Evolutionary conservation across 768 basidiomycete species (phyloP), one percentile per base, ranked within the genome.

Genomic region (Tulasnella sp.): DNA sequence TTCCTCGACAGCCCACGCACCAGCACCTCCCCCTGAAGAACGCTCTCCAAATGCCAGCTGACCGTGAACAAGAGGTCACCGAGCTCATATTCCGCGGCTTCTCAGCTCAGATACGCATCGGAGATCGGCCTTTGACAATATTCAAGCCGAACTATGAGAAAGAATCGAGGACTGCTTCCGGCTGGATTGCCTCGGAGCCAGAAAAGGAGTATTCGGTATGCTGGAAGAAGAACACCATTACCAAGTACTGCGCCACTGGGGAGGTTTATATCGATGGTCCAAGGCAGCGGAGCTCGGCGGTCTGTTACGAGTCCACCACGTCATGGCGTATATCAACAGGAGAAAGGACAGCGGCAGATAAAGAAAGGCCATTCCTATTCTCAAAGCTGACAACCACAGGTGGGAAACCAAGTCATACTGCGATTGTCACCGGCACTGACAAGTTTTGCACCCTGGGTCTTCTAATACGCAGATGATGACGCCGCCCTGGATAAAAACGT

Each of bases 121-220:
- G 64, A 14, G 64, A 69, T 37, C 64, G 64, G 64, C 64, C 64
- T 18, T 20, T 69, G 18, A 69, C 31, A 31, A 69, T 69, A 31
- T 69, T 37, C 12, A 37, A 69, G 14, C 64, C 64, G 16, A 7
- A 37, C 11, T 69, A 37, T 12, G 64, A 69, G 31, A 14, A 69
- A 37, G 18, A 37, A 6, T 37, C 16, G 20, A 69, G 34, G 34
- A 69, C 64, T 31, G 64, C 64, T 31, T 69, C 64, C 8, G 64
- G 64, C 14, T 69, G 64, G 64, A 69, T 69, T 20, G 64, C 64
- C 12, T 69, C 64, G 31, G 31, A 69, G 31, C 64, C 64, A 69
- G 64, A 18, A 34, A 22, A 69, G 64, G 64, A 69, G 64, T 69
- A 69, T 18, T 37, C 5, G 9, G 34, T 69, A 5, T 69, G 64